Percentiles rank a stretch among this genome's conserved stretches.
These are phyloP conservation scores for Candida quercuum DNA, from an alignment of 805 yeast species.

Conservation along the genomic window DNA sequence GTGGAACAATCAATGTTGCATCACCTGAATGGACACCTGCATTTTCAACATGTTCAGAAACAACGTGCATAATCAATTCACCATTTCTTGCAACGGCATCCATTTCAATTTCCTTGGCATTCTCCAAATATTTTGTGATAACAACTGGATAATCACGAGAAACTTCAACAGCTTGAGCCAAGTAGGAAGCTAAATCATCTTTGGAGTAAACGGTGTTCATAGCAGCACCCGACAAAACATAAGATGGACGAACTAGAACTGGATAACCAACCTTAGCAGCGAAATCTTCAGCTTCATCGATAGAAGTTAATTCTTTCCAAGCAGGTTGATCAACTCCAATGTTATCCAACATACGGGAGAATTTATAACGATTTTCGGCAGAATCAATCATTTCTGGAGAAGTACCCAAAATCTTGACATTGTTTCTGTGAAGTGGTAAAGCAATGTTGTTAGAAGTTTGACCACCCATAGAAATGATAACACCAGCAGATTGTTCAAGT, in stretches of 20 bases:
- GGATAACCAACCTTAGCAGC: conserved; percentile 92
- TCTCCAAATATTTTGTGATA: conserved; percentile 92
- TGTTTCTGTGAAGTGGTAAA: conserved; percentile 83
- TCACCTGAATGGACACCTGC: conserved; percentile 99
- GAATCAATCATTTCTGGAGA: conserved; percentile 98
- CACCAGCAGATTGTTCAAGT: conserved; percentile 85
- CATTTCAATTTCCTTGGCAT: conserved; percentile 97
- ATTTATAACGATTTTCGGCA: conserved; percentile 97
- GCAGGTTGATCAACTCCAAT: conserved; percentile 99
- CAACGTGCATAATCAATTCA: conserved; percentile 92
- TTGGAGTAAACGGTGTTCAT: conserved; percentile 93
- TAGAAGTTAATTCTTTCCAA: conserved; percentile 94
- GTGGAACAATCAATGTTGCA: conserved; percentile 95
- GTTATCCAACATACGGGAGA: conserved; percentile 92
- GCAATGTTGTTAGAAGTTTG: conserved; percentile 98
- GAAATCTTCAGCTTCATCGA: conserved; percentile 86
- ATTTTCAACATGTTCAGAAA: conserved; percentile 96
- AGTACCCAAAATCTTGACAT: conserved; percentile 93
- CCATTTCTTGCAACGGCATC: conserved; percentile 98
- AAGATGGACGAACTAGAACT: conserved; percentile 94
- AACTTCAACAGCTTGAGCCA: conserved; percentile 93
- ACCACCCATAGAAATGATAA: conserved; percentile 97
- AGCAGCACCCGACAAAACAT: conserved; percentile 97
- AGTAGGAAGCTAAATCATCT: conserved; percentile 81
- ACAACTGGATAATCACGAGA: conserved; percentile 98